Conservation (phyloP, 1,139 yeast species). For the Blastobotrys aristatus region DNA sequence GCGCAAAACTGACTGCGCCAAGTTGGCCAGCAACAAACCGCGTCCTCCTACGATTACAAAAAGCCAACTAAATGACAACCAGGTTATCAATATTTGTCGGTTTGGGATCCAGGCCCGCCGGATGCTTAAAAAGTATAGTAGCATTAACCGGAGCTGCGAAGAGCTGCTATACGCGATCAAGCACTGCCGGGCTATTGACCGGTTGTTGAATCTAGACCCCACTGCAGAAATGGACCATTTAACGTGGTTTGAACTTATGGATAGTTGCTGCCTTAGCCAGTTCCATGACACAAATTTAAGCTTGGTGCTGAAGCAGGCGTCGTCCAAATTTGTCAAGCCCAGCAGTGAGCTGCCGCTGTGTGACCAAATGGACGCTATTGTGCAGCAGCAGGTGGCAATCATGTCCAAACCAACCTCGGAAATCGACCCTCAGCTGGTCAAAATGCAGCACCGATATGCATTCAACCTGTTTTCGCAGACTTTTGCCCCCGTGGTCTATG, state of each 20-base stretch:
- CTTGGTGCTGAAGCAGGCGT: not conserved
- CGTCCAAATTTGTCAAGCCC: not conserved
- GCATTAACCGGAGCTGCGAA: not conserved
- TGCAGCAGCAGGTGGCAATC: not conserved
- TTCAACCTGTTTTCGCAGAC: conserved; percentile 3
- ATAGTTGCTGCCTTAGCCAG: conserved; percentile 2
- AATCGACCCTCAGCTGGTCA: not conserved
- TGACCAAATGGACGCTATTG: not conserved
- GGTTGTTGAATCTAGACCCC: not conserved
- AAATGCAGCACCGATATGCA: conserved; percentile 3
- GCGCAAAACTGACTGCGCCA: not conserved
- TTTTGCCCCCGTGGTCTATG: conserved; percentile 6
- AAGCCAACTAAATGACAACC: not conserved
- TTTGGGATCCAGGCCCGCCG: conserved; percentile 1
- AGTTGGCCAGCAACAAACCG: no score
- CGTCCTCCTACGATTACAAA: no score
- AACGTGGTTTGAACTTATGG: conserved; percentile 6
- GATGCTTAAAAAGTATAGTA: not conserved
- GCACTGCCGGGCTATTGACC: conserved; percentile 6
- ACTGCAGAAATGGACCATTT: not conserved
- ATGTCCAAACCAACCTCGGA: not conserved
- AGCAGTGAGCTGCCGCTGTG: not conserved
- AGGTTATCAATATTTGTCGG: not conserved
- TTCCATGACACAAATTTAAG: conserved; percentile 1
- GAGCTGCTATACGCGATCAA: conserved; percentile 2